Evolutionary conservation across 495 filamentous ascomycete species (phyloP).

Genomic region (Rhypophila decipiens): DNA sequence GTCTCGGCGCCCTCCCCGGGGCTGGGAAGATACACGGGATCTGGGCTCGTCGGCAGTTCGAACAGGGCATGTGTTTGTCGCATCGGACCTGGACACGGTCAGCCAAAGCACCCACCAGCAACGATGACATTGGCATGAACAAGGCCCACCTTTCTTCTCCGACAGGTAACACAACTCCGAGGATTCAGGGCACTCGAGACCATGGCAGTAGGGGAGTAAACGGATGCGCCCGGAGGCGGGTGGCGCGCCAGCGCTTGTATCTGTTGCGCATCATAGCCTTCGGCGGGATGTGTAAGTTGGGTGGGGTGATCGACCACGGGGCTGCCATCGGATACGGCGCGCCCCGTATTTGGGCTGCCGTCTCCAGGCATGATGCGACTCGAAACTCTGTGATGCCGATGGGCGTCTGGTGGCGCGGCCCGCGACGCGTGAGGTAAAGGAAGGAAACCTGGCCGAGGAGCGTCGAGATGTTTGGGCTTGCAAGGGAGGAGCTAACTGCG

Average conservation of each 20-base stretch:
- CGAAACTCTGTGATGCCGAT: not conserved
- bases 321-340: slow-evolving; percentile 7
- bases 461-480: too few species aligned
- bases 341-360: slow-evolving; percentile 5
- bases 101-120: too few species aligned
- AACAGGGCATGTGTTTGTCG: slow-evolving; percentile 78
- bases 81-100: slow-evolving; percentile 47
- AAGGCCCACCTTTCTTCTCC: slow-evolving; percentile 64
- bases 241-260: slow-evolving; percentile 55
- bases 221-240: slow-evolving; percentile 58
- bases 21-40: slow-evolving; percentile 81
- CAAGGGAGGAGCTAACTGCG: too few species aligned
- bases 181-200: slow-evolving; percentile 46
- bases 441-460: too few species aligned
- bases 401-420: not conserved
- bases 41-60: slow-evolving; percentile 72
- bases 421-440: not conserved
- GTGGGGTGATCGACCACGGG: slow-evolving; percentile 11
- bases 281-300: slow-evolving; percentile 9
- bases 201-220: slow-evolving; percentile 35
- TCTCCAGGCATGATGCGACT: slow-evolving; percentile 8
- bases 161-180: slow-evolving; percentile 78
- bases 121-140: not conserved
- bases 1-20: slow-evolving; percentile 71
- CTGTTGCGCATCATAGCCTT: slow-evolving; percentile 53